A percentile compares a stretch with the other conserved stretches of the same genome.
Conservation (phyloP, 192 early-diverging fungal species). For the Coemansia biformis region DNA sequence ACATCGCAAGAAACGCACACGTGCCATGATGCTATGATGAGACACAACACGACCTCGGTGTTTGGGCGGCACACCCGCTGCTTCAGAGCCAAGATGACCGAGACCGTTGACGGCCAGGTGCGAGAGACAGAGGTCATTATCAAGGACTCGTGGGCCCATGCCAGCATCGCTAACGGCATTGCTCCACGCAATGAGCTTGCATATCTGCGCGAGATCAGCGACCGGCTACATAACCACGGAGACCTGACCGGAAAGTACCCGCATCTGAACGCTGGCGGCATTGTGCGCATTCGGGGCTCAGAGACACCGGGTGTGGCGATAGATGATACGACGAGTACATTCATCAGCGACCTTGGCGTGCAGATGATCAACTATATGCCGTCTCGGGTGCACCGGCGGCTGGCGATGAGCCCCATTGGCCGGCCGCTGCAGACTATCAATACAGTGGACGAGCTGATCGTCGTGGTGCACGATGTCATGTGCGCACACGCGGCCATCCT, state of each 20-base stretch:
- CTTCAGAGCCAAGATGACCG: too few relatives aligned
- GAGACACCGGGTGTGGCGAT: too few relatives aligned
- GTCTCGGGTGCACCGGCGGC: not conserved
- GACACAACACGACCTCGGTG: too few relatives aligned
- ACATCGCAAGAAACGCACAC: too few relatives aligned
- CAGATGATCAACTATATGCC: not conserved
- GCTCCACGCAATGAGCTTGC: conserved; percentile 4
- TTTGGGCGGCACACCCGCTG: too few relatives aligned
- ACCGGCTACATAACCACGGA: not conserved
- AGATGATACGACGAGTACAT: not conserved
- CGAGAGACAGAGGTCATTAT: too few relatives aligned
- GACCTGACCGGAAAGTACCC: not conserved
- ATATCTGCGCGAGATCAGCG: conserved; percentile 2
- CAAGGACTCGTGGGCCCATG: conserved; percentile 6
- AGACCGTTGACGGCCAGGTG: not conserved
- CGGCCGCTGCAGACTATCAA: not conserved
- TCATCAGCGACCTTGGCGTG: not conserved
- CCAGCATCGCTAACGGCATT: not conserved
- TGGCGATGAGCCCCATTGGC: not conserved
- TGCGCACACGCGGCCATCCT: not conserved
- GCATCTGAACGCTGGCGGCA: conserved; percentile 6
- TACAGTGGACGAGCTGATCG: conserved; percentile 6
- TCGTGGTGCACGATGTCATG: conserved; percentile 6
- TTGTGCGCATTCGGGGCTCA: not conserved
- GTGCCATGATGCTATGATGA: too few relatives aligned